These are phyloP conservation scores for Cladobotryum protrusum DNA, from an alignment of 2,329 filamentous ascomycete species.

Conservation along the genomic window DNA sequence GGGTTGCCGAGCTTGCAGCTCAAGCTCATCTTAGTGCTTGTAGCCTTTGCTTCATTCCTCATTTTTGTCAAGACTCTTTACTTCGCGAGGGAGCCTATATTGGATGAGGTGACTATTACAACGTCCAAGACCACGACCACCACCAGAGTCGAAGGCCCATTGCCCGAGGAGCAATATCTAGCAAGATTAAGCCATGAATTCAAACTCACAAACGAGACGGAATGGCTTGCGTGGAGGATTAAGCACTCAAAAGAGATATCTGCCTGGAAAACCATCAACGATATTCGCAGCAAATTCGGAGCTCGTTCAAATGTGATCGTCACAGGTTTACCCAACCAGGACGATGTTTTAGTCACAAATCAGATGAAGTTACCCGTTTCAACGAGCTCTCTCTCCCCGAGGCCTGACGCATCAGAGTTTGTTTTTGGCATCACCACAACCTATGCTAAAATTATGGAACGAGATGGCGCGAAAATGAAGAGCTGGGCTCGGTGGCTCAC, in stretches of 20 bases:
- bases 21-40: no score
- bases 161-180: slow-evolving; percentile 29
- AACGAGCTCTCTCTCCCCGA: slow-evolving; percentile 22
- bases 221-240: slow-evolving; percentile 31
- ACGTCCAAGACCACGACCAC: no score
- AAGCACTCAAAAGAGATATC: slow-evolving; percentile 22
- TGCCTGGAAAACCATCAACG: slow-evolving; percentile 22
- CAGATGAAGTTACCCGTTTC: slow-evolving; percentile 29
- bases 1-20: no score
- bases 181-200: slow-evolving; percentile 22
- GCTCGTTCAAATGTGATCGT: slow-evolving; percentile 24
- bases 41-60: not conserved
- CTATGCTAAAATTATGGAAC: slow-evolving; percentile 32
- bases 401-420: slow-evolving; percentile 28
- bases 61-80: not conserved
- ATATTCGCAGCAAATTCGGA: slow-evolving; percentile 26
- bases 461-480: slow-evolving; percentile 33
- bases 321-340: slow-evolving; percentile 18
- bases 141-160: slow-evolving; percentile 4
- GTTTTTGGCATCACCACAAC: slow-evolving; percentile 40
- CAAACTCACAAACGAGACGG: slow-evolving; percentile 25
- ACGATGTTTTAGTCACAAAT: slow-evolving; percentile 23
- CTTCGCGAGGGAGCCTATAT: no score
- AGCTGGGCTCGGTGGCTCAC: slow-evolving; percentile 44
- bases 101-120: no score